Evolutionary conservation across 306 rosid species (phyloP), one percentile per base, ranked within the genome.

Genomic region (Lathyrus oleraceus): DNA sequence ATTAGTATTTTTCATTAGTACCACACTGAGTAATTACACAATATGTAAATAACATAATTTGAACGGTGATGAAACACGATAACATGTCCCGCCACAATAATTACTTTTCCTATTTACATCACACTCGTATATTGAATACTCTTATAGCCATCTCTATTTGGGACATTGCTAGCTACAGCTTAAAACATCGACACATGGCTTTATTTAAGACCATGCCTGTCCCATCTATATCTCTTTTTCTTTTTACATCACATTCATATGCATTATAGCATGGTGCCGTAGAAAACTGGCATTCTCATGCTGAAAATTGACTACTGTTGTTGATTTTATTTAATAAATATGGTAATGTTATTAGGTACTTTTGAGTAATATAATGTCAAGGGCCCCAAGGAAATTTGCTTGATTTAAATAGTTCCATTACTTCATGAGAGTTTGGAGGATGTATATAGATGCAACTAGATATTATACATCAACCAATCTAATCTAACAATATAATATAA

Each of bases 151-250:
- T 69, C 49, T 54, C 71, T 62, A 61, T 13, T 68, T 27, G 71
- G 60, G 72, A 54, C 58, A 51, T 76, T 44, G 49, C 49, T 44
- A 63, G 65, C 63, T 21, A 44, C 49, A 72, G 13, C 76, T 76
- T 49, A 32, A 67, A 48, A 77, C 47, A 63, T 85, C 63, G 17
- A 44, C 32, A 47, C 38, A 27, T 77, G 49, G 11, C 35, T 76
- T 78, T 39, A 65, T 69, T 73, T 81, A 43, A 79, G 82, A 76
- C 79, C 81, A 49, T 61, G 19, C 81, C 42, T 61, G 19, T 68
- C 44, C 25, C 4, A 15, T 13, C 49, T 44, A 8, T 2, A 1
- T 16, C 35, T 64, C 47, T 56, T 32, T 65, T 19, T 20, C 54
- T 75, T 32, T 56, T 43, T 44, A 5, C 35, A 30, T 30, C 15